Evolutionary conservation across 2,329 filamentous ascomycete genomes (phyloP).

Genomic region (Pyrenochaeta sp.): DNA sequence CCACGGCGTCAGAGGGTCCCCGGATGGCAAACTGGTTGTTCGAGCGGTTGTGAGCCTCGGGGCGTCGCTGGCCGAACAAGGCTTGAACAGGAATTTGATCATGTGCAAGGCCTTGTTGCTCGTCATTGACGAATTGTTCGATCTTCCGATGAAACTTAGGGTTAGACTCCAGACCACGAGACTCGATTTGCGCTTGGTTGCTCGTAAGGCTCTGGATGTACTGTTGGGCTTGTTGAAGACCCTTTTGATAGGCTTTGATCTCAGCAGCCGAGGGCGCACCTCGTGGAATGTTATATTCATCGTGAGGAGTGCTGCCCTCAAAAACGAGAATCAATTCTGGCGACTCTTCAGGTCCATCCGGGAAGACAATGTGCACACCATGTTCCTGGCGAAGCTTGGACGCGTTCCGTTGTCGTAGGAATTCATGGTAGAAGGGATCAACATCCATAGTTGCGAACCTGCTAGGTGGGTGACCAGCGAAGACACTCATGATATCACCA

Average conservation of each 20-base stretch:
- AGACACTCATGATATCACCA: constrained; percentile 76
- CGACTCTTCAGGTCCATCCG: constrained; percentile 66
- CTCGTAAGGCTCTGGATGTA: constrained; percentile 63
- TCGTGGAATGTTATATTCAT: constrained; percentile 64
- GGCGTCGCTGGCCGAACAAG: constrained; percentile 56
- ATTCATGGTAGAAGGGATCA: constrained; percentile 81
- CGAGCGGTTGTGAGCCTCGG: constrained; percentile 63
- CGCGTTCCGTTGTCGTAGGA: constrained; percentile 71
- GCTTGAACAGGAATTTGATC: constrained; percentile 66
- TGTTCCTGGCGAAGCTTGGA: constrained; percentile 71
- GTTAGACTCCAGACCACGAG: constrained; percentile 63
- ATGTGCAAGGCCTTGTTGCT: constrained; percentile 60
- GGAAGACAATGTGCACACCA: constrained; percentile 78
- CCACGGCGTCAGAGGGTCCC: constrained; percentile 77
- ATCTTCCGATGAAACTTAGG: constrained; percentile 71
- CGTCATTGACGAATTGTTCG: constrained; percentile 64
- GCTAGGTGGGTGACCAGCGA: constrained; percentile 76
- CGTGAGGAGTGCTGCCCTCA: constrained; percentile 67
- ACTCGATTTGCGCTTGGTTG: constrained; percentile 64
- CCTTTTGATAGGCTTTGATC: constrained; percentile 63
- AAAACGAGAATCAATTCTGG: constrained; percentile 76
- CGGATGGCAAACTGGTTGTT: constrained; percentile 71
- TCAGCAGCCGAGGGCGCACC: constrained; percentile 65
- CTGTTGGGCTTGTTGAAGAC: constrained; percentile 66
- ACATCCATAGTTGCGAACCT: constrained; percentile 73